Conservation (phyloP, 192 early-diverging fungal species). For the Linnemannia hyalina region DNA sequence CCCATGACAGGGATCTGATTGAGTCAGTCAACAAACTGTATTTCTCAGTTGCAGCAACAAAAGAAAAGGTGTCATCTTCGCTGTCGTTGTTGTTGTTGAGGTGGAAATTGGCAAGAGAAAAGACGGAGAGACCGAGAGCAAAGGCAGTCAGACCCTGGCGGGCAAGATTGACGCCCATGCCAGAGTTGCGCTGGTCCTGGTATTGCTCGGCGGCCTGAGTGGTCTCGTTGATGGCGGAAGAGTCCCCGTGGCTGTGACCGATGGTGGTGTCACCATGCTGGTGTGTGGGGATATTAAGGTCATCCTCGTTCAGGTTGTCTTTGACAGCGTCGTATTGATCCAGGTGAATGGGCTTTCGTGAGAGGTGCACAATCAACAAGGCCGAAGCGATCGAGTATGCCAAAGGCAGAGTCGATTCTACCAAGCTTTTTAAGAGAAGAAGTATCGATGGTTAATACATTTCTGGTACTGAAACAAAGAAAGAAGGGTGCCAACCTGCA, state of each 20-base stretch:
- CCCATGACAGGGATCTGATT: slow-evolving; percentile 23
- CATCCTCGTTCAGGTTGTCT: neutral
- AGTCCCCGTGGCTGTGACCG: neutral
- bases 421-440: neutral
- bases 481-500: neutral
- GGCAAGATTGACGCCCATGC: neutral
- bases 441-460: neutral
- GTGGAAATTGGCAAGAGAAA: neutral
- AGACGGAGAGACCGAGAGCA: slow-evolving; percentile 1
- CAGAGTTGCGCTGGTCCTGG: neutral
- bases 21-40: slow-evolving; percentile 4
- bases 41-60: neutral
- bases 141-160: neutral
- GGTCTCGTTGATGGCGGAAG: neutral
- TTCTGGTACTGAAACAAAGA: neutral
- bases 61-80: too few relatives aligned
- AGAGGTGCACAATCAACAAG: neutral
- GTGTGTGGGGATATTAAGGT: neutral
- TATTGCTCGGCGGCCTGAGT: neutral
- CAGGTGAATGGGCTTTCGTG: slow-evolving; percentile 2
- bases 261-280: neutral
- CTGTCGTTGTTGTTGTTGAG: neutral
- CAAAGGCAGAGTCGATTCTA: neutral
- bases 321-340: slow-evolving; percentile 1
- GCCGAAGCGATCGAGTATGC: neutral